Base-by-base conservation (phyloP, 2,329 filamentous ascomycete genomes). In the Pyrenochaeta sp. region DNA sequence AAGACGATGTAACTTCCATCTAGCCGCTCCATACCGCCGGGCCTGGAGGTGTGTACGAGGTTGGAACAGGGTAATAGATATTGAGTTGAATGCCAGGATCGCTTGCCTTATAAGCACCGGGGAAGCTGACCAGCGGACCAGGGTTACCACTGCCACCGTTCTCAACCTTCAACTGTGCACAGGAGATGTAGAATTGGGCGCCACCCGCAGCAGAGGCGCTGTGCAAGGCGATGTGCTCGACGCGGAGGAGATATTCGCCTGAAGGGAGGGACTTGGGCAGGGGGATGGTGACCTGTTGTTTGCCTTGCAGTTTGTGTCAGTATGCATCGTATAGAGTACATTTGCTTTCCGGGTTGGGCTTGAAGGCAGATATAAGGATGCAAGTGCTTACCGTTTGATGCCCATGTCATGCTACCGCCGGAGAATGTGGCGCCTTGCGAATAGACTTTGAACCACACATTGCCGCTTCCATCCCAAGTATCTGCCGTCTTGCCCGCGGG, bases 181-280 rank as follows among this genome's bases (percentile, higher is more conserved):
- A 83, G 3, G 75, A 75, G 47, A 81, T 77, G 66, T 83, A 83
- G 64, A 83, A 80, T 68, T 83, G 77, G 2, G 77, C 77, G 13
- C 76, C 76, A 6, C 68, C 67, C n/a, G 61, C 46, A 12, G 59
- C 55, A 43, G 65, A 61, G 3, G 77, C 79, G 49, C 74, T 70
- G 59, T 81, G 80, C 34, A 82, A 70, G 10, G 73, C 80, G 53
- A 83, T 80, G 52, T 83, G 81, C 69, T 83, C 81, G 44, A 79
- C 71, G 9, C 81, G 72, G 19, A 83, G 65, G 8, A 83, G 70
- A 65, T 83, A 83, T 58, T 83, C 73, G 10, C 81, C 81, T 3
- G 71, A 66, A 4, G 81, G 80, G 1, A 73, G 72, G 39, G 70
- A 72, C 28, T 66, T 70, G 2, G 81, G 81, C 32, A 83, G 76